Conservation (phyloP, 495 filamentous ascomycete genomes). For the Penicillium turbatum region DNA sequence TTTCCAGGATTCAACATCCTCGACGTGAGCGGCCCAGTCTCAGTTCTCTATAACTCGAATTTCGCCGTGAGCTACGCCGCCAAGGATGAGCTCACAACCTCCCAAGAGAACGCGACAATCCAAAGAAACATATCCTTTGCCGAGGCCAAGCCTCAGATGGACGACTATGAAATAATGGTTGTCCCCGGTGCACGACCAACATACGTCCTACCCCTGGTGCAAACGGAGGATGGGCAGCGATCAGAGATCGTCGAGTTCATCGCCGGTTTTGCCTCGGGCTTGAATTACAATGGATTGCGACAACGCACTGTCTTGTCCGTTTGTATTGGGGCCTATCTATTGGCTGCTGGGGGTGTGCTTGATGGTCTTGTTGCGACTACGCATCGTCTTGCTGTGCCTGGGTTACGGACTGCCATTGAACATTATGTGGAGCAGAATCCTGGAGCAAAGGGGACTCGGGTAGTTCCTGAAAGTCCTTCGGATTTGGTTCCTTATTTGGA, state of each 20-base stretch:
- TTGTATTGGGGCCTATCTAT: neutral
- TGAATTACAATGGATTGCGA: neutral
- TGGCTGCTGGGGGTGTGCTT: neutral
- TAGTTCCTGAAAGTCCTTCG: neutral
- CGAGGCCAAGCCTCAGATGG: neutral
- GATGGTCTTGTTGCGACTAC: constrained; percentile 6
- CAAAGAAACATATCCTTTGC: neutral
- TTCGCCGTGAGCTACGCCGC: neutral
- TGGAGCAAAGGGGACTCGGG: neutral
- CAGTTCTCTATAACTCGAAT: neutral
- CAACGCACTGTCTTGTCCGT: neutral
- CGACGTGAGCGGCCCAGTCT: neutral
- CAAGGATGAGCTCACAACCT: neutral
- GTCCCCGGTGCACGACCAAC: constrained; percentile 4
- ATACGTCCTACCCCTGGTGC: neutral
- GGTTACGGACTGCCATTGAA: neutral
- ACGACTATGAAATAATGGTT: constrained; percentile 4
- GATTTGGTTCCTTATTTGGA: neutral
- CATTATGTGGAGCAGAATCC: neutral
- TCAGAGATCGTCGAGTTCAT: constrained; percentile 2
- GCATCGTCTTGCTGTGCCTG: constrained; percentile 3
- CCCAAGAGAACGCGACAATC: neutral
- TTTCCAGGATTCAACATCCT: neutral
- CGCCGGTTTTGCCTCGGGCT: neutral
- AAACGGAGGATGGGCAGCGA: neutral